Conservation (phyloP, 2,329 filamentous ascomycete genomes). For the Fusarium sp. region DNA sequence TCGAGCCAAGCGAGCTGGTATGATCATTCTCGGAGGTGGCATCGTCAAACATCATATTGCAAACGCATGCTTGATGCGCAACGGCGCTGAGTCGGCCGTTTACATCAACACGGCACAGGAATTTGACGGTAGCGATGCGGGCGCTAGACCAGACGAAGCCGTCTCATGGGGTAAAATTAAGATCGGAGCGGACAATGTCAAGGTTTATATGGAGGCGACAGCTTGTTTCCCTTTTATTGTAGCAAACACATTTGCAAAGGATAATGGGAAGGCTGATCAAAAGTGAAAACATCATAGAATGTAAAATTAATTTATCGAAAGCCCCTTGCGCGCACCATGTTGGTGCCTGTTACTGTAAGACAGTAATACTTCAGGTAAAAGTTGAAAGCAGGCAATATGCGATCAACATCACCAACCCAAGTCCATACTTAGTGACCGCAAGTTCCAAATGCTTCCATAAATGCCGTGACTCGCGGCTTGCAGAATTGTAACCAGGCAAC, state of each 20-base stretch:
- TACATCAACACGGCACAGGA: constrained; percentile 98
- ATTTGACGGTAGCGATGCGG: constrained; percentile 96
- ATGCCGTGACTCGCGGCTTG: background rate
- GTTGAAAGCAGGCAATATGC: background rate
- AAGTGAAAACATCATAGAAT: constrained; percentile 9
- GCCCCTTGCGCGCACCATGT: background rate
- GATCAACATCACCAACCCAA: background rate
- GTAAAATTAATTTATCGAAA: background rate
- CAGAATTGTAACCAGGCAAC: background rate
- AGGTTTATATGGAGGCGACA: constrained; percentile 76
- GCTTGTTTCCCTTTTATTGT: constrained; percentile 74
- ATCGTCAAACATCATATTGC: constrained; percentile 99
- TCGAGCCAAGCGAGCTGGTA: constrained; percentile 86
- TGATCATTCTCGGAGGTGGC: constrained; percentile 94
- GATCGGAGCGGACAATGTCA: constrained; percentile 85
- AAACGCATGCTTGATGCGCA: constrained; percentile 97
- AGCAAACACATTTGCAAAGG: constrained; percentile 73
- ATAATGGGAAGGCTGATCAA: constrained; percentile 44
- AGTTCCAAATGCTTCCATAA: background rate
- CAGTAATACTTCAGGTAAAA: background rate
- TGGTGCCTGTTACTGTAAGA: background rate
- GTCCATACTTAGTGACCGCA: background rate
- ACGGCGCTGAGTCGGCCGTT: constrained; percentile 95
- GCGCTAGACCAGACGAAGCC: constrained; percentile 93
- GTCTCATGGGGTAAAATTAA: constrained; percentile 99